Evolutionary conservation across 805 yeast species (phyloP).

Genomic region (Kuraishia capsulata): DNA sequence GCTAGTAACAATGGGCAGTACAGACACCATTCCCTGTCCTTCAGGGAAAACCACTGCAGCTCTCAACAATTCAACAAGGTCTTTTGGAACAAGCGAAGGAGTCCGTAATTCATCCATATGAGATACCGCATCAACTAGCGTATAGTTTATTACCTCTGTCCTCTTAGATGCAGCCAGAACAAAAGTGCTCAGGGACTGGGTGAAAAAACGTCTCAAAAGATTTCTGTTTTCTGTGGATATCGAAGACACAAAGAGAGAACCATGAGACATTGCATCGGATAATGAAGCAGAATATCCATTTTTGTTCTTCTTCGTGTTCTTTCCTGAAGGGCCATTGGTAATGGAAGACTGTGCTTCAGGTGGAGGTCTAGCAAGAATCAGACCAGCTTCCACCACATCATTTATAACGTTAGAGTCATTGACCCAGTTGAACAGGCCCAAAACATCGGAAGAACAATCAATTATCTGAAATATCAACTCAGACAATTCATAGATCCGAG

Average conservation of each 20-base stretch:
- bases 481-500: constrained; percentile 18
- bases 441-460: constrained; percentile 15
- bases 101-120: constrained; percentile 10
- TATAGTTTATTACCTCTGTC: constrained; percentile 42
- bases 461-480: constrained; percentile 22
- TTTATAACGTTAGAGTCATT: constrained; percentile 43
- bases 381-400: constrained; percentile 50
- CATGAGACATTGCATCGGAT: constrained; percentile 62
- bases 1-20: constrained; percentile 60
- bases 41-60: constrained; percentile 64
- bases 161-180: constrained; percentile 56
- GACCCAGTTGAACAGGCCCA: constrained; percentile 14
- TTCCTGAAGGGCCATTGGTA: constrained; percentile 6
- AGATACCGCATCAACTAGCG: constrained; percentile 26
- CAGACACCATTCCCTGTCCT: constrained; percentile 43
- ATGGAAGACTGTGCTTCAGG: background rate
- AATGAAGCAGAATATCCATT: constrained; percentile 36
- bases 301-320: constrained; percentile 21
- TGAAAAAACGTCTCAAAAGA: constrained; percentile 37
- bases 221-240: constrained; percentile 28
- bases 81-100: background rate
- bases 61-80: constrained; percentile 40
- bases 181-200: constrained; percentile 34
- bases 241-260: constrained; percentile 39
- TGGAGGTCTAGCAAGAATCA: constrained; percentile 34